These are phyloP conservation scores for Gossypium arboreum DNA, from an alignment of 345 rosid genomes.

Conservation along the genomic window DNA sequence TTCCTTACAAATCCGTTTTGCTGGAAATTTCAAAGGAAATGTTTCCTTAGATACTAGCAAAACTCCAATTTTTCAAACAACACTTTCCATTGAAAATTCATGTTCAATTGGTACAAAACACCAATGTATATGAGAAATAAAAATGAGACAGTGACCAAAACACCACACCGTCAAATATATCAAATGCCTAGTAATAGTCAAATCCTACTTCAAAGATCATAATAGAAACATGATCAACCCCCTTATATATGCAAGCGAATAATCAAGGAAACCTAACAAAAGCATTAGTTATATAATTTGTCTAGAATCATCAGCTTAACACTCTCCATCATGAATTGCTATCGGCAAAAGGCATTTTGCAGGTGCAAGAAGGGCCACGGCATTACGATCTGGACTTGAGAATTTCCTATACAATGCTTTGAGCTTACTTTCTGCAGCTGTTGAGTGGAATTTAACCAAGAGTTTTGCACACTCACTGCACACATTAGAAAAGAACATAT, in stretches of 20 bases:
- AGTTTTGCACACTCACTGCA: conserved; percentile 71
- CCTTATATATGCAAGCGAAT: background rate
- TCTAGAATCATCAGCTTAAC: background rate
- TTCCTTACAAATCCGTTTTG: no score
- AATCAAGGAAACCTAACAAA: background rate
- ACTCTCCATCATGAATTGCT: background rate
- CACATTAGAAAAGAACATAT: background rate
- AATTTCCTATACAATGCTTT: conserved; percentile 62
- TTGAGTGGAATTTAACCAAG: conserved; percentile 46
- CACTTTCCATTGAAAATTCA: no score
- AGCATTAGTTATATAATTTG: background rate
- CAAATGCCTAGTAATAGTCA: background rate
- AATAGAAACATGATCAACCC: conserved; percentile 4
- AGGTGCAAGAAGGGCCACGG: conserved; percentile 59
- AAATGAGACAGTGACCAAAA: no score
- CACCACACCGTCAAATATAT: background rate
- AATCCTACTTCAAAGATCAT: background rate
- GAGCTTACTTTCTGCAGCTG: conserved; percentile 58
- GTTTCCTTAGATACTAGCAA: no score
- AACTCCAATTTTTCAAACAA: no score
- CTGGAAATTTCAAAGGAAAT: no score
- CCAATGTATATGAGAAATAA: no score
- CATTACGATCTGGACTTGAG: conserved; percentile 45
- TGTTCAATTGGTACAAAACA: no score
- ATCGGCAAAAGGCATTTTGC: conserved; percentile 36